Evolutionary conservation across 345 rosid species (phyloP), one percentile per base, ranked within the genome.

Genomic region (Ceriops tagal): DNA sequence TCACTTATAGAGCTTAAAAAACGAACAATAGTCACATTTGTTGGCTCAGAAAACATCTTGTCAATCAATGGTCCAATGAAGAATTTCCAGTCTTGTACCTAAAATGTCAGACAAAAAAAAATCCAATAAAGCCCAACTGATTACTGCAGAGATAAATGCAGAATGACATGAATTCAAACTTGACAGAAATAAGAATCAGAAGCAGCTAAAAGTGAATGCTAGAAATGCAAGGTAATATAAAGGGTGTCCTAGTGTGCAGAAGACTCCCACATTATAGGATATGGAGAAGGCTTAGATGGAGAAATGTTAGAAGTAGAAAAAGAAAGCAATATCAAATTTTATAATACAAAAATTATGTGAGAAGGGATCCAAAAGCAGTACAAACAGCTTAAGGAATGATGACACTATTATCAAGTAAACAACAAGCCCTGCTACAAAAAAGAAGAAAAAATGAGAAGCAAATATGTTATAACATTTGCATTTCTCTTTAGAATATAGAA

Each of bases 41-140:
- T 82, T 77, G 98, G 98, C 83, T 93, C 93, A 20, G 81, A 71
- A 76, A 89, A 91, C 93, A 93, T 84, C 88, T 93, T 91, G 65
- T 88, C 89, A 65, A 90, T 81, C 79, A 93, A 71, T 37, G 91
- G 82, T 37, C 79, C 89, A 66, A 83, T 80, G 74, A 89, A 78
- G 67, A 77, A 47, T 32, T 72, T 80, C 97, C 98, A 91, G 77
- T 89, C 89, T 74, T 81, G 80, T 61, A 91, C 96, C 97, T 93
- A 80, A 56, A 8, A 56, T 24, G 19, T 56, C 16, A 11, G 28
- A 56, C 28, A 28, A n/a, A 32, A 34, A 66, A 74, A 61, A 68
- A 58, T 57, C 60, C 66, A 74, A 46, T 51, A 65, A 68, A 70
- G 65, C 60, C 31, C 74, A 69, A 9, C 35, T 51, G 35, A 30